A percentile compares a stretch with the other conserved stretches of the same genome.
phyloP scores from a whole-genome alignment of 768 basidiomycete species.

The Termitomyces sp. region DNA sequence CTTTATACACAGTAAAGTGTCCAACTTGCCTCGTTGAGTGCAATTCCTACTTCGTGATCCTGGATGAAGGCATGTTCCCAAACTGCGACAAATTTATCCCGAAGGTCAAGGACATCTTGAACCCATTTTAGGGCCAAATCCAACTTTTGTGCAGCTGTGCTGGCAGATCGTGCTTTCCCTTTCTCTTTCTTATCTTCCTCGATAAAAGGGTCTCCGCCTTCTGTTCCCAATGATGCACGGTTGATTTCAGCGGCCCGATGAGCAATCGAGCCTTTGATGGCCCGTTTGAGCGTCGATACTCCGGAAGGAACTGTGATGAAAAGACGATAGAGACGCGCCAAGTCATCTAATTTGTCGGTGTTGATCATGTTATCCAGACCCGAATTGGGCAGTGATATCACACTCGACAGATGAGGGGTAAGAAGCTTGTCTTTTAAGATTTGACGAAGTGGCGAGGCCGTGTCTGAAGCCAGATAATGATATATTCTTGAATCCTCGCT shows the following conservation, averaged over 20 bases:
- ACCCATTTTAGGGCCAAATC: conserved; percentile 86
- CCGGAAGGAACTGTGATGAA: conserved; percentile 69
- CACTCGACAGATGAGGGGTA: conserved; percentile 66
- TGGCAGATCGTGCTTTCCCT: conserved; percentile 41
- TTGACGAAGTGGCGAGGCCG: conserved; percentile 60
- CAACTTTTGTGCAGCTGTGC: conserved; percentile 44
- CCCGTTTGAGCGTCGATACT: conserved; percentile 55
- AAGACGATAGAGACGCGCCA: conserved; percentile 76
- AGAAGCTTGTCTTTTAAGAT: conserved; percentile 80
- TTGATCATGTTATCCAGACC: conserved; percentile 90
- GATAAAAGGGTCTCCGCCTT: conserved; percentile 30
- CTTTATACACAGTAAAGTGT: neutral
- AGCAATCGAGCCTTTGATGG: conserved; percentile 69
- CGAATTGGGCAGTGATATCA: conserved; percentile 78
- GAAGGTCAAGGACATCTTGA: conserved; percentile 83
- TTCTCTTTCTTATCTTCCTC: conserved; percentile 45
- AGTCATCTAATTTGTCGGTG: conserved; percentile 67
- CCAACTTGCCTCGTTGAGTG: conserved; percentile 73
- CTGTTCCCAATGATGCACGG: conserved; percentile 44
- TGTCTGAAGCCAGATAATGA: conserved; percentile 81
- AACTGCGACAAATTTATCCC: conserved; percentile 84
- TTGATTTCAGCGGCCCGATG: conserved; percentile 81
- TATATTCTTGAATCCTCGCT: conserved; percentile 83
- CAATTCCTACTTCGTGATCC: conserved; percentile 76
- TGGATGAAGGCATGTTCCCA: conserved; percentile 68